Evolutionary conservation across 202 grass and related monocot species (phyloP).

Genomic region (Saccharum hybrid): DNA sequence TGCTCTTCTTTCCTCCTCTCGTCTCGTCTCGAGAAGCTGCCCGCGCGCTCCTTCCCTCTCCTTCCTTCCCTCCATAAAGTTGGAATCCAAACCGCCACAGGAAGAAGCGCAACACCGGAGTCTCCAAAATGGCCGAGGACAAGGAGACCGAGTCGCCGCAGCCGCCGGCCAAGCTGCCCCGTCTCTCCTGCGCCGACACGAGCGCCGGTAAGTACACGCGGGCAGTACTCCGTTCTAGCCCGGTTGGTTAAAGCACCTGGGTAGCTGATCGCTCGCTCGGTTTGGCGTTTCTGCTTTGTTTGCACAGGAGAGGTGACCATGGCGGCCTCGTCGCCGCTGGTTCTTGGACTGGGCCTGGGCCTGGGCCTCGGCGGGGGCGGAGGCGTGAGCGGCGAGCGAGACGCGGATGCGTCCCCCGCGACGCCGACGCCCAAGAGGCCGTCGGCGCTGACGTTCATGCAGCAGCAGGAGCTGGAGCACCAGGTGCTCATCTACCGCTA

Average conservation of each 20-base stretch:
- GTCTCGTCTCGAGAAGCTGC: slow-evolving; percentile 36
- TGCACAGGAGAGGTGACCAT: slow-evolving; percentile 63
- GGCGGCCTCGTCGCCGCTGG: slow-evolving; percentile 67
- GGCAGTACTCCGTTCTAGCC: not conserved
- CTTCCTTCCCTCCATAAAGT: not conserved
- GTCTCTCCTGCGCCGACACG: slow-evolving; percentile 54
- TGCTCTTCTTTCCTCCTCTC: slow-evolving; percentile 27
- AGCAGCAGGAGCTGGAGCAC: slow-evolving; percentile 97
- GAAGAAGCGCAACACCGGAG: not conserved
- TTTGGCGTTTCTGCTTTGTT: not conserved
- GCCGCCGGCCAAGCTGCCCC: slow-evolving; percentile 65
- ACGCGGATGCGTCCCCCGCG: not conserved
- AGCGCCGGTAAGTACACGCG: slow-evolving; percentile 34
- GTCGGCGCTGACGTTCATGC: slow-evolving; percentile 89
- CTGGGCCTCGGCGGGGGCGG: slow-evolving; percentile 57
- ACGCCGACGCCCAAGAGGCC: not conserved
- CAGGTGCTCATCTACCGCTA: slow-evolving; percentile 99
- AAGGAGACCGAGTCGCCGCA: slow-evolving; percentile 55
- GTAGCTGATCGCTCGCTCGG: not conserved
- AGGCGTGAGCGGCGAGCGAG: not conserved
- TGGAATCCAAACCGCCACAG: slow-evolving; percentile 10
- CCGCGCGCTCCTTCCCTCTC: not conserved
- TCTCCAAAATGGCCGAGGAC: slow-evolving; percentile 52
- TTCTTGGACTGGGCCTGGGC: slow-evolving; percentile 72
- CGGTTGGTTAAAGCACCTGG: not conserved